A percentile compares a stretch with the other conserved stretches of the same genome.
Conservation (phyloP, 169 alveolate species). For the Cryptosporidium canis region DNA sequence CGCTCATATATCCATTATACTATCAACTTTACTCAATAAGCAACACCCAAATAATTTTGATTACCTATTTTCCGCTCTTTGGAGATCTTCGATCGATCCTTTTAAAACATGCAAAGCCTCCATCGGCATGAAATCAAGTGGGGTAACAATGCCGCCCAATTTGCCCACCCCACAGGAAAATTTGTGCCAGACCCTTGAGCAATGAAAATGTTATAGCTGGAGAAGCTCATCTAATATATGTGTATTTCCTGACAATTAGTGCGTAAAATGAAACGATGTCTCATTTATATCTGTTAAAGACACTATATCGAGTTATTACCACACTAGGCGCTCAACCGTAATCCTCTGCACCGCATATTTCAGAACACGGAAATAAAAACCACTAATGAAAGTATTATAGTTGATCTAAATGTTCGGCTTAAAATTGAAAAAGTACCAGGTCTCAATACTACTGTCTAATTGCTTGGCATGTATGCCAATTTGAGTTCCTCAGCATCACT, state of each 20-base stretch:
- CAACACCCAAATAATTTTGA: neutral
- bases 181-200: neutral
- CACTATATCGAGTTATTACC: no score
- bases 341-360: no score
- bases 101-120: constrained; percentile 12
- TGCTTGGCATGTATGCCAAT: no score
- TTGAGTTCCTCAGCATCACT: no score
- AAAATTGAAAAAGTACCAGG: neutral
- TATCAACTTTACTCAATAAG: neutral
- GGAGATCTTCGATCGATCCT: constrained; percentile 33
- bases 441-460: neutral
- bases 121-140: constrained; percentile 16
- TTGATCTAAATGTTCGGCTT: neutral
- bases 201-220: neutral
- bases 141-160: constrained; percentile 2
- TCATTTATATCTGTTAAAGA: no score
- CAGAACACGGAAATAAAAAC: neutral
- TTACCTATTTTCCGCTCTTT: neutral
- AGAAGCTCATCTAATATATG: no score
- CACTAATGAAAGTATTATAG: neutral
- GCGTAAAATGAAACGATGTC: no score
- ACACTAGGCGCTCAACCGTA: no score
- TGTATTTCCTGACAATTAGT: no score
- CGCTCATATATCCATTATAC: constrained; percentile 60
- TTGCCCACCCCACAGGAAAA: constrained; percentile 15